These are phyloP conservation scores for Scleroderma bovista DNA, from an alignment of 768 basidiomycete genomes.

Conservation along the genomic window DNA sequence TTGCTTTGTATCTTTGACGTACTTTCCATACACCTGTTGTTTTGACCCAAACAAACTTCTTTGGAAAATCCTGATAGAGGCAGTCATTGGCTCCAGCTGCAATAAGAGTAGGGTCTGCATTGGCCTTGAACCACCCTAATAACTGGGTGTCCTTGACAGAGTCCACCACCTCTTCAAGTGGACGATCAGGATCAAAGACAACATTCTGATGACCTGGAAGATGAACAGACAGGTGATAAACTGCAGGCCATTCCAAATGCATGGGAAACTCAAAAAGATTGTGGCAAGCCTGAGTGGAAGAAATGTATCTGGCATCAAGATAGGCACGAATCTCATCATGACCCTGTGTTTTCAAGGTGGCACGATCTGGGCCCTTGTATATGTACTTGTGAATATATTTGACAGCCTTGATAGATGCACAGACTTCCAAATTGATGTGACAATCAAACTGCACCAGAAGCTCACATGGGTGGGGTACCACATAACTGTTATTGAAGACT, in stretches of 20 bases:
- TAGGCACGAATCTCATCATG: no score
- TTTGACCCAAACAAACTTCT: no score
- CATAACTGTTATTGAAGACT: slow-evolving; percentile 33
- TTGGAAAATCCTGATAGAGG: no score
- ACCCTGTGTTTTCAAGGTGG: no score
- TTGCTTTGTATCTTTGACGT: no score
- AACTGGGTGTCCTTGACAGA: slow-evolving; percentile 18
- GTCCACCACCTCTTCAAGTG: slow-evolving; percentile 19
- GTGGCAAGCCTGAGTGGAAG: slow-evolving; percentile 32
- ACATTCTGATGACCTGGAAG: slow-evolving; percentile 33
- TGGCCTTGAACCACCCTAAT: slow-evolving; percentile 29
- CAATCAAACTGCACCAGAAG: slow-evolving; percentile 34
- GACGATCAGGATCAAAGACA: slow-evolving; percentile 28
- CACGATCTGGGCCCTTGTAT: no score
- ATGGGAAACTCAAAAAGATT: slow-evolving; percentile 28
- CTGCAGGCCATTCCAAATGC: slow-evolving; percentile 31
- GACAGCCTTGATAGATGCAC: no score
- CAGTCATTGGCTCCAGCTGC: no score
- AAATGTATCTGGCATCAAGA: slow-evolving; percentile 35
- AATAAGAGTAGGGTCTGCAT: no score
- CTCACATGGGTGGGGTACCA: slow-evolving; percentile 38
- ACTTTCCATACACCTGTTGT: no score
- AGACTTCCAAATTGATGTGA: slow-evolving; percentile 49
- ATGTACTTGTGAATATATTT: no score
- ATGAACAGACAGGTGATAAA: slow-evolving; percentile 42